These are phyloP conservation scores for Chytriomyces hyalinus DNA, from an alignment of 192 early-diverging fungal species.

Conservation along the genomic window DNA sequence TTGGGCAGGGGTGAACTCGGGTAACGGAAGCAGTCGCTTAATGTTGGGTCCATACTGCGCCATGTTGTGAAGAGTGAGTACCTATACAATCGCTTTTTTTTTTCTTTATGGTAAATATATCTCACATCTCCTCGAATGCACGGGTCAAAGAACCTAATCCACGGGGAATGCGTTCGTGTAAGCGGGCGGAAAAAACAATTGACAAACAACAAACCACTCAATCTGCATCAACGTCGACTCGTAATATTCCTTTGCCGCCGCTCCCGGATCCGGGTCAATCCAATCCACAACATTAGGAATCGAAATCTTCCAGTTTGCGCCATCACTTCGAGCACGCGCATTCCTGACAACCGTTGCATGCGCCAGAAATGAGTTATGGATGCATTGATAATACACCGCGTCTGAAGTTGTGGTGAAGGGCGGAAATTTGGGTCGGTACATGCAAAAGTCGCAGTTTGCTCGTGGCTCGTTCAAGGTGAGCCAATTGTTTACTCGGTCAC, in stretches of 20 bases:
- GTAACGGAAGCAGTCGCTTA: constrained; percentile 16
- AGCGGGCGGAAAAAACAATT: background rate
- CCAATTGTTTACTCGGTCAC: constrained; percentile 36
- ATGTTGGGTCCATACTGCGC: constrained; percentile 4
- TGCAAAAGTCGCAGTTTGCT: constrained; percentile 33
- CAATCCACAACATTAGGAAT: constrained; percentile 23
- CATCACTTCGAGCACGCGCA: constrained; percentile 1
- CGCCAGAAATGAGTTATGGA: background rate
- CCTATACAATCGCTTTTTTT: too few relatives aligned
- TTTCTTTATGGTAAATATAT: too few relatives aligned
- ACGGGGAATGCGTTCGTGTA: too few relatives aligned
- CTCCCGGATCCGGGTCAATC: constrained; percentile 6
- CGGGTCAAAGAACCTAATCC: background rate
- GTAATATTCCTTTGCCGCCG: background rate
- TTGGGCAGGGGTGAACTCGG: constrained; percentile 42
- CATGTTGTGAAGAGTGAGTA: background rate
- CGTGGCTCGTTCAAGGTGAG: constrained; percentile 45
- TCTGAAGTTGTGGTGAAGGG: constrained; percentile 8
- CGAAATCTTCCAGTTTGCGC: constrained; percentile 28
- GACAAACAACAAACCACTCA: constrained; percentile 44
- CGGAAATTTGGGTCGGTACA: constrained; percentile 1
- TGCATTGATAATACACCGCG: constrained; percentile 12
- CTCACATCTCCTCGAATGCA: constrained; percentile 9
- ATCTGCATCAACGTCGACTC: background rate
- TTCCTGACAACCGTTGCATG: constrained; percentile 31